Conservation (phyloP, 345 rosid species). For the Eucalyptus grandis region DNA sequence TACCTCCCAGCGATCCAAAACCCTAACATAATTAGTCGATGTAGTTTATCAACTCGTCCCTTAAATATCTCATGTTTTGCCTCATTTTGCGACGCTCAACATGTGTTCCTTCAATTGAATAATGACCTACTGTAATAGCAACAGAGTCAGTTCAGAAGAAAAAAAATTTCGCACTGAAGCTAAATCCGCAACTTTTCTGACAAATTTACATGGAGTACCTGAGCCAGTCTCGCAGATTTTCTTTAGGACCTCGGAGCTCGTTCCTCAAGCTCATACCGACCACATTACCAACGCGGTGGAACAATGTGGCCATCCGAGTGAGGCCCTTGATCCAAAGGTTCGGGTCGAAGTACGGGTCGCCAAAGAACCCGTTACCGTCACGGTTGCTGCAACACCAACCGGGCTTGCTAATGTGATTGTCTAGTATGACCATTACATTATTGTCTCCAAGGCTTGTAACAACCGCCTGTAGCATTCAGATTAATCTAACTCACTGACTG, state of each 20-base stretch:
- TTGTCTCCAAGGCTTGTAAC: slow-evolving; percentile 51
- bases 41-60: background rate
- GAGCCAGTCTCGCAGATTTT: slow-evolving; percentile 68
- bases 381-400: slow-evolving; percentile 75
- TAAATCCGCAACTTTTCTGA: background rate
- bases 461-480: slow-evolving; percentile 32
- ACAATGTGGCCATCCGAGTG: slow-evolving; percentile 46
- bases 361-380: slow-evolving; percentile 88
- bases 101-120: background rate
- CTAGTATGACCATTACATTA: slow-evolving; percentile 67
- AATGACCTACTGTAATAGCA: background rate
- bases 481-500: background rate
- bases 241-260: slow-evolving; percentile 72
- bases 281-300: slow-evolving; percentile 41
- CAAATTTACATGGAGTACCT: slow-evolving; percentile 18
- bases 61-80: background rate
- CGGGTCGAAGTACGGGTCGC: slow-evolving; percentile 62
- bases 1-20: background rate
- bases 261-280: slow-evolving; percentile 87
- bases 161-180: background rate
- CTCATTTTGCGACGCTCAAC: background rate
- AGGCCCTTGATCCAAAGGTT: slow-evolving; percentile 54
- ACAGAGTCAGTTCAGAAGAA: background rate
- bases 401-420: slow-evolving; percentile 85
- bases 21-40: background rate